phyloP scores from a whole-genome alignment of 352 stramenopile species.

The Globisporangium viniferum region DNA sequence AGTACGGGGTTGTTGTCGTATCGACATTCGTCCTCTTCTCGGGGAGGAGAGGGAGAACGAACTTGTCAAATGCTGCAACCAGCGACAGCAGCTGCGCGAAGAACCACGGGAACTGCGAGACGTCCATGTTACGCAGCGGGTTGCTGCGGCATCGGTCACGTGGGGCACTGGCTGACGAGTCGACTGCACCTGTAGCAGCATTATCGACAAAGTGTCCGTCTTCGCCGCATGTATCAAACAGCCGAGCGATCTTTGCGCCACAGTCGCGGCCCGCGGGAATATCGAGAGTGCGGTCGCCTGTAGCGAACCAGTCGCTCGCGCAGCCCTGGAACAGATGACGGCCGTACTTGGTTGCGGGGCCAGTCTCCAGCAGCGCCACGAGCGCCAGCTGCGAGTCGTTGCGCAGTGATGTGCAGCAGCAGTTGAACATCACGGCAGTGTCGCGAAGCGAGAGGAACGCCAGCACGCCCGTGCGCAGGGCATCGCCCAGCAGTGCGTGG shows the following conservation, averaged over 20 bases:
- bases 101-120: neutral
- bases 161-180: neutral
- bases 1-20: neutral
- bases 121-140: neutral
- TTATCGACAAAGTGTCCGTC: neutral
- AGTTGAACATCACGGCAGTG: neutral
- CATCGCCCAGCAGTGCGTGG: neutral
- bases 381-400: neutral
- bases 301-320: neutral
- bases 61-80: neutral
- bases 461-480: neutral
- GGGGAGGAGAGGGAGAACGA: neutral
- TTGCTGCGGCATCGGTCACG: neutral
- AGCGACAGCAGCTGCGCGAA: slow-evolving; percentile 1
- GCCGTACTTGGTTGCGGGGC: neutral
- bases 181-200: neutral
- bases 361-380: neutral
- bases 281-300: neutral
- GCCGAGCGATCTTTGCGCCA: neutral
- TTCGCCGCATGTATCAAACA: neutral
- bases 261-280: neutral
- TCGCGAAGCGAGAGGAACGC: neutral
- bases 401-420: neutral
- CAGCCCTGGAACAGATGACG: neutral
- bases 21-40: neutral